Evolutionary conservation across 768 basidiomycete species (phyloP).

Genomic region (Royoungia palumana): DNA sequence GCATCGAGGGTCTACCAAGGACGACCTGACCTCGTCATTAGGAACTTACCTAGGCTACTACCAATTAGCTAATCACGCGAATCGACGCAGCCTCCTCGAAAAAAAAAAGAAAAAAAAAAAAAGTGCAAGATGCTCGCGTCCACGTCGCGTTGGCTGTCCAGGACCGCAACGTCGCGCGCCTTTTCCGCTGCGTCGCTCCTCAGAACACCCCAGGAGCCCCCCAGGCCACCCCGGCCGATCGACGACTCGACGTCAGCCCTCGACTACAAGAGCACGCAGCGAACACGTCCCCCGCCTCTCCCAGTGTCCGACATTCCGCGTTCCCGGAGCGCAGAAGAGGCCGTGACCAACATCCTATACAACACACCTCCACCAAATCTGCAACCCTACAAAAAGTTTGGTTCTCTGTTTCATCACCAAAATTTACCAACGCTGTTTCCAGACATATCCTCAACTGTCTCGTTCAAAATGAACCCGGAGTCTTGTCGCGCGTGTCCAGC

Average conservation of each 20-base stretch:
- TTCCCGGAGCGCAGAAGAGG: constrained; percentile 85
- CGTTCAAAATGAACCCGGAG: constrained; percentile 98
- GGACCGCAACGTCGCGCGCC: constrained; percentile 17
- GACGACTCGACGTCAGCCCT: constrained; percentile 94
- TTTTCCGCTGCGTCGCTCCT: constrained; percentile 20
- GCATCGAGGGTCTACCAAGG: constrained; percentile 48
- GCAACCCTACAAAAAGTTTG: constrained; percentile 90
- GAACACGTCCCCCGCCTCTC: constrained; percentile 74
- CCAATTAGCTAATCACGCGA: constrained; percentile 14
- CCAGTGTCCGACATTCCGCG: constrained; percentile 85
- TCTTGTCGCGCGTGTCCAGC: constrained; percentile 96
- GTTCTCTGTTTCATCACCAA: constrained; percentile 5
- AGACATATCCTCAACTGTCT: constrained; percentile 97
- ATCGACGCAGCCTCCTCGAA: background rate
- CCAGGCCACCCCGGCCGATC: constrained; percentile 74
- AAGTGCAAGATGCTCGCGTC: constrained; percentile 12
- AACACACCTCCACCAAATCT: constrained; percentile 90
- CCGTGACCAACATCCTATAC: constrained; percentile 96
- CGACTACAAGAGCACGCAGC: constrained; percentile 81
- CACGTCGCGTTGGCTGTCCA: constrained; percentile 18
- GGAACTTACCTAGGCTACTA: background rate
- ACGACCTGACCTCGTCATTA: constrained; percentile 23
- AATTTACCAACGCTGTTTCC: constrained; percentile 6
- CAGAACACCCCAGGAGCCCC: constrained; percentile 34
- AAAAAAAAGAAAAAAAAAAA: too few relatives aligned